Evolutionary conservation across 768 basidiomycete genomes (phyloP), one percentile per base, ranked within the genome.

Genomic region (Leccinum barrowsii): DNA sequence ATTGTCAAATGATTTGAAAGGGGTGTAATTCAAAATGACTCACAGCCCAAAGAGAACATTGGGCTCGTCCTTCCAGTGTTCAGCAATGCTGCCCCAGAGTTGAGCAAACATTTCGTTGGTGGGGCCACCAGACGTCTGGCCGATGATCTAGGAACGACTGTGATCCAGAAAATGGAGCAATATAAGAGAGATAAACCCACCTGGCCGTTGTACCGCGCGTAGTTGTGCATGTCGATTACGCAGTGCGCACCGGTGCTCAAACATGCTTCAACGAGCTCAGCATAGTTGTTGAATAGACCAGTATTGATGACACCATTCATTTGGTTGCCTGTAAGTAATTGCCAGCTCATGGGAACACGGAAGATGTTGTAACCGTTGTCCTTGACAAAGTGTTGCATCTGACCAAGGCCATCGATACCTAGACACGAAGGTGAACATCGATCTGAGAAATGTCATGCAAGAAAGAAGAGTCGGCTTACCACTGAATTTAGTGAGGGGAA

Each of bases 291-390:
- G 55, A 85, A 77, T 57, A 80, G 81, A 10, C 65, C 70, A 10
- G 74, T 60, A 67, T 80, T 69, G 26, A 85, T 66, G 6, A 74
- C 64, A 3, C 76, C 79, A 32, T 74, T 76, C 42, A 73, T 62
- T 21, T 75, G 67, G 58, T 73, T 63, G 61, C 74, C 70, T 0
- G 75, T 76, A 46, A 82, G 72, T 67, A 74, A 82, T 63, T 85
- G 85, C 84, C 85, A 86, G 24, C 78, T 80, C 5, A 83, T 79
- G 1, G 85, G 84, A 19, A 85, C 76, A 54, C 85, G 83, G 76
- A 85, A 83, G 7, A 76, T 72, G 55, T 82, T 83, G 74, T 79
- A 82, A 3, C 77, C 78, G 58, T 85, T 82, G 59, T 83, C 71
- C 0, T 76, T 66, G 52, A 79, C 77, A 59, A 86, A 87, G 65